Evolutionary conservation across 345 rosid genomes (phyloP), one percentile per base, ranked within the genome.

Genomic region (Moringa oleifera): DNA sequence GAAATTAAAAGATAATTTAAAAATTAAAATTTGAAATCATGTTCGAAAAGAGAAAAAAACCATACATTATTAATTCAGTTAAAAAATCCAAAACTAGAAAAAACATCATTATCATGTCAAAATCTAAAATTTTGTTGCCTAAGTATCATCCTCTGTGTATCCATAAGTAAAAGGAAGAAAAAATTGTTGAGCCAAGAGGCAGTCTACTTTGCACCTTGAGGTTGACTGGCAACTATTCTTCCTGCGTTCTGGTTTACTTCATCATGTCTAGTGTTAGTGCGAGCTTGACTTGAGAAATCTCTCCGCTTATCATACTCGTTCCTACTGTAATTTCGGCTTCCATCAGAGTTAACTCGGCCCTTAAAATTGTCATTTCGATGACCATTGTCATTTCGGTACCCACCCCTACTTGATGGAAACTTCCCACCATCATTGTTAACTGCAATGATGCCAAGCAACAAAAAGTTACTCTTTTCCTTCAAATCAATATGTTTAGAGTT

Each of bases 341-440:
- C 74, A 47, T 55, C 63, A 46, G 56, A 72, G 73, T 63, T 75
- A 31, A 79, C 71, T 1, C 70, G 78, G 54, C 73, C 71, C 79
- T 75, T 83, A 62, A 67, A 72, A 49, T 75, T 81, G 22, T 84
- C 83, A 55, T 67, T 77, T 55, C 83, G 79, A 73, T 74, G 73
- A 52, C 87, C 82, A 21, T 73, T 85, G 50, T 86, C 88, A 18
- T 70, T 73, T 55, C 81, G 77, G 28, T 76, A 80, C 54, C 79
- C 82, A 45, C 83, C 83, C 57, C 83, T 69, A 53, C 52, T 67
- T 23, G 74, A 61, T 24, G 77, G 60, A 28, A 28, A 28, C 37
- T 66, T 80, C 23, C 83, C 82, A 62, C 72, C 71, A n/a, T 76
- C 80, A 22, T 59, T 51, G 51, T 71, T 73, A 23, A 81, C 91